Percentiles rank a stretch among this genome's conserved stretches.
phyloP scores from a whole-genome alignment of 371 early-diverging fungal genomes.

The Mucor circinelloides region DNA sequence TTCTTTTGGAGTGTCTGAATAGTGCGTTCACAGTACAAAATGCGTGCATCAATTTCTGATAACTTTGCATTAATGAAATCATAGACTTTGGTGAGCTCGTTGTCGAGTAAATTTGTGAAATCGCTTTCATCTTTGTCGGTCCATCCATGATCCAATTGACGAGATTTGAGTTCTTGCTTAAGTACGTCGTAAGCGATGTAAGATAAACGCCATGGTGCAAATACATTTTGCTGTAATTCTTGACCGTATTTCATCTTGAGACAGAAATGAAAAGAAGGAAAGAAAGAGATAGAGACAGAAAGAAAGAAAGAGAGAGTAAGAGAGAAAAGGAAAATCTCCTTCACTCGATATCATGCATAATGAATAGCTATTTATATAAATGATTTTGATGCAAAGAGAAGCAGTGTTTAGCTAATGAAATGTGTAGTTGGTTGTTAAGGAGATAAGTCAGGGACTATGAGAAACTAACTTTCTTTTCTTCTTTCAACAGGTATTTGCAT shows the following conservation, averaged over 20 bases:
- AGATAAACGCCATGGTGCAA: slow-evolving; percentile 81
- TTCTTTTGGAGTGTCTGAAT: slow-evolving; percentile 27
- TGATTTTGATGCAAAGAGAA: slow-evolving; percentile 18
- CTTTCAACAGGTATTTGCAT: slow-evolving; percentile 42
- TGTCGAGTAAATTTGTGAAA: slow-evolving; percentile 78
- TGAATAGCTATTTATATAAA: slow-evolving; percentile 80
- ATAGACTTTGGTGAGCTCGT: slow-evolving; percentile 82
- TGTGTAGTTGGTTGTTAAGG: neutral
- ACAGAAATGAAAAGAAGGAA: slow-evolving; percentile 6
- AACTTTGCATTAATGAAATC: slow-evolving; percentile 59
- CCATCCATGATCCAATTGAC: slow-evolving; percentile 41
- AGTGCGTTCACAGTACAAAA: slow-evolving; percentile 66
- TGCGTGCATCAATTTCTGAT: slow-evolving; percentile 79
- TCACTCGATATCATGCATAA: slow-evolving; percentile 70
- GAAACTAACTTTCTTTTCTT: neutral
- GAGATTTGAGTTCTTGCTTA: slow-evolving; percentile 77
- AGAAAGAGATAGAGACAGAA: slow-evolving; percentile 8
- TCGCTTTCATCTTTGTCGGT: slow-evolving; percentile 74
- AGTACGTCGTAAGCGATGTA: slow-evolving; percentile 92
- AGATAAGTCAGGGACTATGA: neutral
- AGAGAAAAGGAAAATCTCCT: slow-evolving; percentile 40
- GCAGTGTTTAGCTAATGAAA: neutral
- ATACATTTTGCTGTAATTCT: slow-evolving; percentile 47
- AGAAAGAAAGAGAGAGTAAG: slow-evolving; percentile 10
- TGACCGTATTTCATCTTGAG: slow-evolving; percentile 48